These are phyloP conservation scores for Solanum paucissectum DNA, from an alignment of 257 asterid species.

Conservation along the genomic window DNA sequence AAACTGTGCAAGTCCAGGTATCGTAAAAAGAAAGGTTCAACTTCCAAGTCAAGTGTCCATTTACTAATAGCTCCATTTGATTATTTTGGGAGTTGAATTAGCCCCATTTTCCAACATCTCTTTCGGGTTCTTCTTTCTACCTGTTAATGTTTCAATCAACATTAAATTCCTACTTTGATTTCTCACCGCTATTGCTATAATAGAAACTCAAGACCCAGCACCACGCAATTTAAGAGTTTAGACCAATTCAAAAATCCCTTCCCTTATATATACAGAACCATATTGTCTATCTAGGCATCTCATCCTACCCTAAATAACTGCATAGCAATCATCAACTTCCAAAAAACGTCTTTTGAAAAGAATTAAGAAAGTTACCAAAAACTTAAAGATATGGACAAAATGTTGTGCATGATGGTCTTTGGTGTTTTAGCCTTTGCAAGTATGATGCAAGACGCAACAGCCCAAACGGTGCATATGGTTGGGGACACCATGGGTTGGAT, in stretches of 20 bases:
- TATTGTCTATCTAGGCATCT: neutral
- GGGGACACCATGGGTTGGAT: slow-evolving; percentile 32
- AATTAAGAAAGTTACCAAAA: neutral
- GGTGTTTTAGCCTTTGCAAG: slow-evolving; percentile 2
- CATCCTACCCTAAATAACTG: neutral
- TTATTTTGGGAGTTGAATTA: neutral
- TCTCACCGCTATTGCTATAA: neutral
- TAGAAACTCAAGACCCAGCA: neutral
- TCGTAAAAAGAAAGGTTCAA: neutral
- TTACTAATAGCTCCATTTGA: neutral
- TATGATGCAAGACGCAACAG: slow-evolving; percentile 5
- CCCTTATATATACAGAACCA: neutral
- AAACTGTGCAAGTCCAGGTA: neutral
- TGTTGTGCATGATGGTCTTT: neutral
- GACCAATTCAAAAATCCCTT: neutral
- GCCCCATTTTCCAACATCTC: neutral
- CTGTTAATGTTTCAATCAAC: neutral
- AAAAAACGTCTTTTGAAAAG: neutral
- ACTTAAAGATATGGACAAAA: neutral
- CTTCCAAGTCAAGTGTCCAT: neutral
- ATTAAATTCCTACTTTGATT: neutral
- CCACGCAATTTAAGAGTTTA: neutral
- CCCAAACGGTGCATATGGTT: slow-evolving; percentile 19
- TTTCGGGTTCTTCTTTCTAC: neutral
- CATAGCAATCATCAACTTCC: neutral